Conservation (phyloP, 179 eudicot species). For the Carnegiea gigantea region DNA sequence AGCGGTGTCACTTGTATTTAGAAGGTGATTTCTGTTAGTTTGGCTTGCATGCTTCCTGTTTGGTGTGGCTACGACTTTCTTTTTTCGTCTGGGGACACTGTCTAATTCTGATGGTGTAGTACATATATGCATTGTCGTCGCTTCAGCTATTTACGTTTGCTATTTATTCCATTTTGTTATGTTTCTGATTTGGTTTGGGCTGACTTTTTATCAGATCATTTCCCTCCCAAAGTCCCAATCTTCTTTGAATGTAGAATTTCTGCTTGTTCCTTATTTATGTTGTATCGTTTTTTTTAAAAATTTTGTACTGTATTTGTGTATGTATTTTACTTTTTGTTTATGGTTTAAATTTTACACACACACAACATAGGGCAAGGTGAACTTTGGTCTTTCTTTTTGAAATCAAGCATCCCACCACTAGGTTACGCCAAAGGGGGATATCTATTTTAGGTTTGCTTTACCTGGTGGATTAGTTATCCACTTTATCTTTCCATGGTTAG, state of each 20-base stretch:
- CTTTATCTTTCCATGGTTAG: conserved; percentile 1
- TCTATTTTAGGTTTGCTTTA: background rate
- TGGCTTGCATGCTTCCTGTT: background rate
- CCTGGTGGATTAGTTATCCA: background rate
- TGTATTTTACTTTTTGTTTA: background rate
- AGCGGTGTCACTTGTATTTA: background rate
- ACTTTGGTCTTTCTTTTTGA: background rate
- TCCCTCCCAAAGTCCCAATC: background rate
- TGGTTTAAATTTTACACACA: too few relatives aligned
- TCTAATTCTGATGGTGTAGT: background rate
- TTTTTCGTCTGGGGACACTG: background rate
- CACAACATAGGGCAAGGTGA: too few relatives aligned
- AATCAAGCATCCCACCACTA: background rate
- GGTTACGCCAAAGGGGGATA: background rate
- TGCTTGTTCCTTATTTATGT: background rate
- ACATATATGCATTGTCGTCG: background rate
- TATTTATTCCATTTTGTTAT: background rate
- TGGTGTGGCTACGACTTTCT: background rate
- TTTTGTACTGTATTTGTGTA: background rate
- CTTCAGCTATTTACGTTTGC: background rate
- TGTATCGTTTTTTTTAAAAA: background rate
- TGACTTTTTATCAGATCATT: background rate
- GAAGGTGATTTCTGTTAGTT: background rate
- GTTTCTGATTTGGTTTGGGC: background rate
- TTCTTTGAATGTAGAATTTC: background rate